Percentiles rank a stretch among this genome's conserved stretches.
phyloP scores from a whole-genome alignment of 441 rosid species.

The Syzygium syzygioides region DNA sequence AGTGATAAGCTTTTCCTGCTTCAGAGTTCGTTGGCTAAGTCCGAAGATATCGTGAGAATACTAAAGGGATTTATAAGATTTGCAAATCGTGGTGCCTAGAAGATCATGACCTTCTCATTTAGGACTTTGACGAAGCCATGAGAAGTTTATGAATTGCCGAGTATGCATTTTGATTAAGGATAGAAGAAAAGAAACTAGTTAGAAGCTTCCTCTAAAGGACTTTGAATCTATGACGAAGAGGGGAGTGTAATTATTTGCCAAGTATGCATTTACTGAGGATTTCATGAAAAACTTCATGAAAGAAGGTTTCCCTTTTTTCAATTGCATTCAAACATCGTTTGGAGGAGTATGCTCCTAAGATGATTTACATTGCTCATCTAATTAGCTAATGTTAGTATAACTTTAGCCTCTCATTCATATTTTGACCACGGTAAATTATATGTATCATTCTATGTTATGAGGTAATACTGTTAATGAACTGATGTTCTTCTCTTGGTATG shows the following conservation, averaged over 20 bases:
- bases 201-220: background rate
- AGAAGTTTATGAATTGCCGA: background rate
- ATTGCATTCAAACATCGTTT: background rate
- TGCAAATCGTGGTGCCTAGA: background rate
- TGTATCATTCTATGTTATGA: background rate
- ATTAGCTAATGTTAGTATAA: background rate
- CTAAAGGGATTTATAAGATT: background rate
- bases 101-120: background rate
- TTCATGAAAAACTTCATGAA: background rate
- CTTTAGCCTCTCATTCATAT: background rate
- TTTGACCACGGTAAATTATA: background rate
- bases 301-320: background rate
- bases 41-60: background rate
- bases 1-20: background rate
- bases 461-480: background rate
- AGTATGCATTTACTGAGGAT: background rate
- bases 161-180: background rate
- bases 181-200: background rate
- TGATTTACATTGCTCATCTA: background rate
- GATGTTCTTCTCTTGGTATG: background rate
- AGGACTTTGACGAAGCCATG: background rate
- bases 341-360: background rate
- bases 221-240: background rate
- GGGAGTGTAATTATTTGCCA: background rate
- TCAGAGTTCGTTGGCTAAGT: background rate